Evolutionary conservation across 495 filamentous ascomycete species (phyloP), one percentile per base, ranked within the genome.

Genomic region (Hypoxylon intermedium): DNA sequence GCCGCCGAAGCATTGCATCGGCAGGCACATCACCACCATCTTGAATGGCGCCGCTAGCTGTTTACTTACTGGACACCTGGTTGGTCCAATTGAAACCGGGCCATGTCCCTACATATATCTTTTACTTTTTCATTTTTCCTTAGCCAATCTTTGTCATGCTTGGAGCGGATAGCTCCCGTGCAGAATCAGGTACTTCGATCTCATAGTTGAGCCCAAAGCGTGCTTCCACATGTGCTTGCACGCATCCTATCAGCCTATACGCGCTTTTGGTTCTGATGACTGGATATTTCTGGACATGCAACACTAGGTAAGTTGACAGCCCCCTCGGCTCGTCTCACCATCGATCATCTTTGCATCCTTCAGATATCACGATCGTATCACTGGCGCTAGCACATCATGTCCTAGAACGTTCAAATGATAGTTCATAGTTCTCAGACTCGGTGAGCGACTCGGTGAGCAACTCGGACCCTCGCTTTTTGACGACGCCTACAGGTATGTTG

Each of bases 81-180:
- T 58, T 58, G 54, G 45, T 9, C 19, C n/a, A 18, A 5, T 15
- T n/a, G 13, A 15, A 16, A 13, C 24, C 53, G 42, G 31, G 36
- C 24, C 5, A 18, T 18, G 28, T 41, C 31, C 19, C 42, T n/a
- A 46, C n/a, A 1, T 41, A 7, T 53, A 12, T 15, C 18, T 58
- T 40, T 19, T 31, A 31, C 42, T 42, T 12, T 30, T 37, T 49
- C 26, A 6, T 34, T 23, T 13, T 41, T 46, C 28, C 43, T 26
- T 31, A 23, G 15, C 43, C 43, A 47, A 13, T 47, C 50, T 28
- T 59, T 28, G 50, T 43, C 55, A 30, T 51, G 53, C 55, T 46
- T 31, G 61, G 54, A 38, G 50, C 61, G 50, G 61, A 42, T 55
- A 56, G 26, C 47, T 60, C 51, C 52, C 48, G 51, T 34, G 62